These are phyloP conservation scores for Seiridium cupressi DNA, from an alignment of 2,329 filamentous ascomycete species.

Conservation along the genomic window DNA sequence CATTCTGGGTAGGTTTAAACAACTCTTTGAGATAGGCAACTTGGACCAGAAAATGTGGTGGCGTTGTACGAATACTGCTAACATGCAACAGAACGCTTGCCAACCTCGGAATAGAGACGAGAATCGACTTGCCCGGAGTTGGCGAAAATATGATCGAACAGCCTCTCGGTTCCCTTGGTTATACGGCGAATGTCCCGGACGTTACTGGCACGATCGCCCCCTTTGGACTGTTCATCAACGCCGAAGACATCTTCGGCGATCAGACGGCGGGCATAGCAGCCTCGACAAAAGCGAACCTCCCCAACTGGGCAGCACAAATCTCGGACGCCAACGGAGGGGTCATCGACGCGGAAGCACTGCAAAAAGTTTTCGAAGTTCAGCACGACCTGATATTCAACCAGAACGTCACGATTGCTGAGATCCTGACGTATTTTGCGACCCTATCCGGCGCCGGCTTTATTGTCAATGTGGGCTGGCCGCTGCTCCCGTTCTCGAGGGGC, in stretches of 20 bases:
- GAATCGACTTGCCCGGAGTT: constrained; percentile 46
- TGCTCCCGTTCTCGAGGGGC: constrained; percentile 38
- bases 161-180: constrained; percentile 29
- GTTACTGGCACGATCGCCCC: constrained; percentile 17
- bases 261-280: constrained; percentile 19
- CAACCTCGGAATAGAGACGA: constrained; percentile 38
- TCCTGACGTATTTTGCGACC: constrained; percentile 32
- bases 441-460: constrained; percentile 22
- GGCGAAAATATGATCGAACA: constrained; percentile 55
- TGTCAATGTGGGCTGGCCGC: constrained; percentile 34
- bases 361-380: constrained; percentile 41
- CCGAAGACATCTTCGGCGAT: constrained; percentile 31
- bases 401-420: constrained; percentile 44
- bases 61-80: neutral
- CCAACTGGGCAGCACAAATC: constrained; percentile 28
- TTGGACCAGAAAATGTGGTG: too few relatives aligned
- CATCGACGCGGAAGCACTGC: constrained; percentile 29
- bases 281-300: constrained; percentile 21
- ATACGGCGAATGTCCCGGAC: constrained; percentile 16
- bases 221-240: constrained; percentile 32
- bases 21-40: neutral
- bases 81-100: constrained; percentile 33
- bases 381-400: constrained; percentile 46
- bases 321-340: constrained; percentile 22
- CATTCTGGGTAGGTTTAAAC: constrained; percentile 26